phyloP scores from a whole-genome alignment of 2,329 filamentous ascomycete species.

The Periglandula ipomoeae region DNA sequence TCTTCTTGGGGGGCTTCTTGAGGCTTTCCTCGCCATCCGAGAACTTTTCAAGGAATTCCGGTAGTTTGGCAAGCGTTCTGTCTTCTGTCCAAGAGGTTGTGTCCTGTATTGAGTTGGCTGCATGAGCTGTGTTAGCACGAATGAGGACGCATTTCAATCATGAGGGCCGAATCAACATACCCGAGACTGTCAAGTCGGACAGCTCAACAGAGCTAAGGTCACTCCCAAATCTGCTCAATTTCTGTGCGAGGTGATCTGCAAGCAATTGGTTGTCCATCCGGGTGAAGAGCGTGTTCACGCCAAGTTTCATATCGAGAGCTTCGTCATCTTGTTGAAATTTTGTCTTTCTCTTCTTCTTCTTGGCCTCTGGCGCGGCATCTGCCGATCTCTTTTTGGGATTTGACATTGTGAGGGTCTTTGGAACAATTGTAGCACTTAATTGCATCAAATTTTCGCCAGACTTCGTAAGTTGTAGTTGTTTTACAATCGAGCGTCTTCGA shows the following conservation, averaged over 20 bases:
- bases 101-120: slow-evolving; percentile 68
- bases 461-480: background rate
- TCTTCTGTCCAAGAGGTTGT: slow-evolving; percentile 63
- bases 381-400: slow-evolving; percentile 47
- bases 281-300: slow-evolving; percentile 71
- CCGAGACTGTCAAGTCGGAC: slow-evolving; percentile 70
- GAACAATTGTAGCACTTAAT: too few relatives aligned
- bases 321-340: slow-evolving; percentile 42
- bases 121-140: slow-evolving; percentile 3
- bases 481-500: background rate
- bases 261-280: slow-evolving; percentile 76
- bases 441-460: too few relatives aligned
- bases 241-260: slow-evolving; percentile 76
- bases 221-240: slow-evolving; percentile 66
- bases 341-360: slow-evolving; percentile 46
- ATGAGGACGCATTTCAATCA: background rate
- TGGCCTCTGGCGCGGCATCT: slow-evolving; percentile 32
- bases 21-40: slow-evolving; percentile 50
- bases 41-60: slow-evolving; percentile 67
- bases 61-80: slow-evolving; percentile 63
- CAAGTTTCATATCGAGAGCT: slow-evolving; percentile 56
- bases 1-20: slow-evolving; percentile 55
- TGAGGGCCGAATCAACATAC: slow-evolving; percentile 33
- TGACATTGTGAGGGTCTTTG: slow-evolving; percentile 21
- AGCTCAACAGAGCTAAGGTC: slow-evolving; percentile 79